Conservation (phyloP, 352 stramenopile genomes). For the Globisporangium barbulae region DNA sequence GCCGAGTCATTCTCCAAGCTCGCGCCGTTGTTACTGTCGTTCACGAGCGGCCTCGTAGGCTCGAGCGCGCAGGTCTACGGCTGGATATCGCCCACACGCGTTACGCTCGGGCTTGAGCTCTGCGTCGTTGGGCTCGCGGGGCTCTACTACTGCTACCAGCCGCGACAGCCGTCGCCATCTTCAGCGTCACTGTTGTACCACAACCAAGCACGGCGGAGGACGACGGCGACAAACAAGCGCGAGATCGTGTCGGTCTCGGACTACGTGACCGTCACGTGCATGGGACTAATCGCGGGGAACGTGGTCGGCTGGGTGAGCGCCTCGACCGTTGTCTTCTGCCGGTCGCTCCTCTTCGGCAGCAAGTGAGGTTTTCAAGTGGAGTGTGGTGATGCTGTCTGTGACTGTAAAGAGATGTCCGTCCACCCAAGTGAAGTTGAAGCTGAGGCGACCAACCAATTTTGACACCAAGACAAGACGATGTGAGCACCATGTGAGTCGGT, state of each 20-base stretch:
- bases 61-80: constrained; percentile 35
- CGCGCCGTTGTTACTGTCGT: constrained; percentile 59
- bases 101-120: constrained; percentile 37
- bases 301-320: constrained; percentile 54
- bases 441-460: background rate
- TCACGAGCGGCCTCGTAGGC: constrained; percentile 50
- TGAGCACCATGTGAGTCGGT: background rate
- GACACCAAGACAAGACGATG: background rate
- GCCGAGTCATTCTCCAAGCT: constrained; percentile 60
- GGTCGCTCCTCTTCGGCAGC: constrained; percentile 43
- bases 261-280: constrained; percentile 60
- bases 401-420: too few relatives aligned
- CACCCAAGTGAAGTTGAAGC: background rate
- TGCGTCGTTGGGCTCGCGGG: constrained; percentile 52
- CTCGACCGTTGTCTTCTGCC: constrained; percentile 52
- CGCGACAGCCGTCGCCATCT: constrained; percentile 1
- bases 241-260: constrained; percentile 69
- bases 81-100: constrained; percentile 25
- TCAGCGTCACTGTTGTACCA: constrained; percentile 2
- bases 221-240: constrained; percentile 18
- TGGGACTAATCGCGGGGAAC: constrained; percentile 59
- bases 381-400: background rate
- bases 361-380: background rate
- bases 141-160: constrained; percentile 56
- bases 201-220: constrained; percentile 12